phyloP scores from a whole-genome alignment of 345 rosid species.

The Syzygium aromaticum region DNA sequence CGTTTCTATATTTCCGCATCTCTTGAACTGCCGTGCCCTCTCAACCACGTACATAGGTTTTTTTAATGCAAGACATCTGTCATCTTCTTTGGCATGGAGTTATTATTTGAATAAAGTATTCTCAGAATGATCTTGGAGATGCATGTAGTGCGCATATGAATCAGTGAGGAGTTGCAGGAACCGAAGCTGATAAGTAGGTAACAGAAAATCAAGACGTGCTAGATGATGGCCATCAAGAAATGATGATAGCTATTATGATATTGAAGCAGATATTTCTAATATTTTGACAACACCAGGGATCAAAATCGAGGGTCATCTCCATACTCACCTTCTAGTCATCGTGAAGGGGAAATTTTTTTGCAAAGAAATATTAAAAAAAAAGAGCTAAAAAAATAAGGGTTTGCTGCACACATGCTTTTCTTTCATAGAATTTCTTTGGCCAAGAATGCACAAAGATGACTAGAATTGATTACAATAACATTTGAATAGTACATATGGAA shows the following conservation, averaged over 20 bases:
- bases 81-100: neutral
- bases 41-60: neutral
- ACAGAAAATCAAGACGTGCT: neutral
- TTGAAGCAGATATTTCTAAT: neutral
- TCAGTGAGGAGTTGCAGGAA: neutral
- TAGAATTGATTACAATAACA: neutral
- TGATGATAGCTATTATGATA: neutral
- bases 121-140: neutral
- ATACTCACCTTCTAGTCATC: neutral
- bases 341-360: neutral
- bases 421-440: neutral
- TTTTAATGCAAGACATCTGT: neutral
- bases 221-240: neutral
- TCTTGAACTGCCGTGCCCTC: constrained; percentile 5
- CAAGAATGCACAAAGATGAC: constrained; percentile 2
- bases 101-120: neutral
- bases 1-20: neutral
- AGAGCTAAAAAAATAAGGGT: neutral
- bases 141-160: neutral
- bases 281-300: neutral
- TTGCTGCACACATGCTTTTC: neutral
- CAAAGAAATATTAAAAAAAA: neutral
- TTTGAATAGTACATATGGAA: neutral
- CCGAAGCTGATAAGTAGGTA: neutral
- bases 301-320: neutral